Evolutionary conservation across 345 rosid genomes (phyloP), one percentile per base, ranked within the genome.

Genomic region (Hibiscus tridactylites): DNA sequence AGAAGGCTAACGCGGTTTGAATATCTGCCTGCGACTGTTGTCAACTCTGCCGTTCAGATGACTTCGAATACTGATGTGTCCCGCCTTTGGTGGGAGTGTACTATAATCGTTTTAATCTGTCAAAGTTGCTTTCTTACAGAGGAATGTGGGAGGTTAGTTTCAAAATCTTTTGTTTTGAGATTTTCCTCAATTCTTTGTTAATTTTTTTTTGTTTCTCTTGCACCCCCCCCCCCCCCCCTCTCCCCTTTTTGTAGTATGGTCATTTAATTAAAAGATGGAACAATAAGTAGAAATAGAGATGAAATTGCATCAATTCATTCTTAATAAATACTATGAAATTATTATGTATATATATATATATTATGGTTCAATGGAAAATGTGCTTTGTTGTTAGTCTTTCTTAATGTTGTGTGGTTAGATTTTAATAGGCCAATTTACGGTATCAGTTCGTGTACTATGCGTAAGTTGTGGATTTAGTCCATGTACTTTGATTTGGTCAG

Each of bases 31-130:
- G 44, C 80, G 29, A 66, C 74, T 9, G 75, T 75, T 19, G 65
- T 79, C 73, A 76, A 86, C 80, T 67, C 50, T 39, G 69, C 61
- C 61, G 70, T 70, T 63, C 5, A 28, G 78, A 61, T 72, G 78
- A 66, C 72, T 72, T 70, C 29, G 78, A 78, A 62, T 75, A 72
- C 70, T 75, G 74, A 73, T 73, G 68, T 75, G 67, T 50, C 69
- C 83, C 1, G 12, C 74, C 71, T 72, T 73, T 78, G 75, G 77
- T 79, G 85, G 91, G 80, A 4, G 61, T 88, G 90, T 84, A 85
- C 85, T 74, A 84, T 88, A 86, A 68, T 78, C 74, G 81, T 76
- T 79, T 78, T 76, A 63, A 81, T 80, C 71, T 67, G 75, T 75
- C 71, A 37, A 61, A 65, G 65, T 65, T 76, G 58, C 68, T 79